Percentiles rank a stretch among this genome's conserved stretches.
Evolutionary conservation across 257 asterid species (phyloP).

Genomic region (Przewalskia tangutica): DNA sequence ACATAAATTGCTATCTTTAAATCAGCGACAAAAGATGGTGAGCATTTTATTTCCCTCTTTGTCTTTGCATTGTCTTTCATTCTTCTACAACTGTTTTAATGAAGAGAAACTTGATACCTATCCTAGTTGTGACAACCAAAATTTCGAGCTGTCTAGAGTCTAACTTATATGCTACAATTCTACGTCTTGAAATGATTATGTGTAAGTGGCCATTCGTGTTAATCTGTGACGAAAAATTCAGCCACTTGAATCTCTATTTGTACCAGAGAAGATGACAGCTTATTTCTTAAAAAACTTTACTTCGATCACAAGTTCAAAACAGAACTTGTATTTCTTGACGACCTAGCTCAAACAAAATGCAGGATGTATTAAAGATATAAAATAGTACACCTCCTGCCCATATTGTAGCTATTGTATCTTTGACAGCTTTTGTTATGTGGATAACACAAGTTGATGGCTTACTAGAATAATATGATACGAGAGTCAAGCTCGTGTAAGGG

Average conservation of each 20-base stretch:
- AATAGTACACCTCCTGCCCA: background rate
- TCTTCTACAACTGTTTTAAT: background rate
- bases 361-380: background rate
- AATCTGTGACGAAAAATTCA: too few relatives aligned
- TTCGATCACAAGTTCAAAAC: background rate
- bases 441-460: background rate
- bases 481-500: background rate
- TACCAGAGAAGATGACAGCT: too few relatives aligned
- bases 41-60: constrained; percentile 13
- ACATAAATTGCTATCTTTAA: constrained; percentile 83
- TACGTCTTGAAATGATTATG: too few relatives aligned
- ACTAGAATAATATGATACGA: background rate
- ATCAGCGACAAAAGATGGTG: constrained; percentile 96
- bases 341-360: background rate
- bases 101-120: background rate
- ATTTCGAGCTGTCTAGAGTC: too few relatives aligned
- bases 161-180: background rate
- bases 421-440: background rate
- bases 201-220: background rate
- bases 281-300: background rate
- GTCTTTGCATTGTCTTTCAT: background rate
- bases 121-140: too few relatives aligned
- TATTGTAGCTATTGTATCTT: background rate
- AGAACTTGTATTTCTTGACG: background rate
- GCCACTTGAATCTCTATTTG: too few relatives aligned